Conservation (phyloP, 139 green algal genomes). For the Haematococcus lacustris region DNA sequence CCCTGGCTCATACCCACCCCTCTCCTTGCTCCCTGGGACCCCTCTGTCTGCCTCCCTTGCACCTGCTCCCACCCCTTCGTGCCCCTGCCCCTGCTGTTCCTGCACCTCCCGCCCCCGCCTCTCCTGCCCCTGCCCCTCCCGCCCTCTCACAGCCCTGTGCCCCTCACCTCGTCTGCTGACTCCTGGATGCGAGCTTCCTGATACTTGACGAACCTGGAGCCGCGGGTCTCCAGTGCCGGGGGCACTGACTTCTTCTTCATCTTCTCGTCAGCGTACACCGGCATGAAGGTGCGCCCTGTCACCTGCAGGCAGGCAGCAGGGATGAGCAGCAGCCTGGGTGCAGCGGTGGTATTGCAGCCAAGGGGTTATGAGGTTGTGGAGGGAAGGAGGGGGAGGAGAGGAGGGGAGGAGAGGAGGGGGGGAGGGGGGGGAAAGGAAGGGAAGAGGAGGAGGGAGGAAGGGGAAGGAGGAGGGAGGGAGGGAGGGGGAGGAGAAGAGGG, state of each 20-base stretch:
- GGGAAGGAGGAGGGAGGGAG: too few species aligned
- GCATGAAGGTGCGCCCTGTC: slow-evolving; percentile 67
- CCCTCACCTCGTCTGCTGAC: slow-evolving; percentile 38
- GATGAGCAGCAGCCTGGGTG: too few species aligned
- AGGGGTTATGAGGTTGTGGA: neutral
- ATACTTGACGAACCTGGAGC: slow-evolving; percentile 91
- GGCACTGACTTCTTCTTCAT: slow-evolving; percentile 24
- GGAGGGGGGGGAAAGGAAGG: neutral
- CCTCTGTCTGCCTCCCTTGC: too few species aligned
- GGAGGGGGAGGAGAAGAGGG: too few species aligned
- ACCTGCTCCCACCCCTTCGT: too few species aligned
- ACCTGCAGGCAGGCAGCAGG: slow-evolving; percentile 10
- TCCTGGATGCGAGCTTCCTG: slow-evolving; percentile 77
- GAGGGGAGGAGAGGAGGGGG: too few species aligned
- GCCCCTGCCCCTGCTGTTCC: too few species aligned
- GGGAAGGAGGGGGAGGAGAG: neutral
- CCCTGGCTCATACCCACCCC: too few species aligned
- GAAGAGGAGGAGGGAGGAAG: neutral
- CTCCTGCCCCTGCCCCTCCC: too few species aligned
- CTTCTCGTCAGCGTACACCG: slow-evolving; percentile 45
- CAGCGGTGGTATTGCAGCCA: neutral
- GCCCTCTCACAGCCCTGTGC: neutral
- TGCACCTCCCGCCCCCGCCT: too few species aligned
- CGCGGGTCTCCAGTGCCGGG: slow-evolving; percentile 64
- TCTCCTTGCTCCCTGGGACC: too few species aligned